phyloP scores from a whole-genome alignment of 495 filamentous ascomycete species.

The Ramalina intermedia region DNA sequence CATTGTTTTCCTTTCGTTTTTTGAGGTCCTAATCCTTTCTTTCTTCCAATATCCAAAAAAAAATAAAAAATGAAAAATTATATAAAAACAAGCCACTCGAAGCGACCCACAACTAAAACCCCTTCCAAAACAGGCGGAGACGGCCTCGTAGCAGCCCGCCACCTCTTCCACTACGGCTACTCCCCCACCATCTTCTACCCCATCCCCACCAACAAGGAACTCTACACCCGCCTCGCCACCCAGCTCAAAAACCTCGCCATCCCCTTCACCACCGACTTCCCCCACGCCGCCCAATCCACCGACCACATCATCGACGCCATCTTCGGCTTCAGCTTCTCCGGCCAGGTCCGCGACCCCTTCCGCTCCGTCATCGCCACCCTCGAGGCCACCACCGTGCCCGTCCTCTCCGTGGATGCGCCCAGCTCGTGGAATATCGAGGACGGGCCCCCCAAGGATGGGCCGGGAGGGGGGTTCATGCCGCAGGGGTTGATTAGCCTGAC shows the following conservation, averaged over 20 bases:
- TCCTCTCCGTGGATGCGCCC: constrained; percentile 82
- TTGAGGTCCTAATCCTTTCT: neutral
- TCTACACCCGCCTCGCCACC: constrained; percentile 74
- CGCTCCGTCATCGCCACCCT: constrained; percentile 64
- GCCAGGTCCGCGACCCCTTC: constrained; percentile 82
- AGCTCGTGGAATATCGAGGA: constrained; percentile 85
- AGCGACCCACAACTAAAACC: neutral
- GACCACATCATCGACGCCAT: constrained; percentile 86
- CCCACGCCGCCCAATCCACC: constrained; percentile 36
- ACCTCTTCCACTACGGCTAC: constrained; percentile 91
- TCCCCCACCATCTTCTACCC: constrained; percentile 84
- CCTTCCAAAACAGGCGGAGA: constrained; percentile 52
- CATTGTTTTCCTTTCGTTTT: too few relatives aligned
- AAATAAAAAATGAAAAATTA: neutral
- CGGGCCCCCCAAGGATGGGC: constrained; percentile 65
- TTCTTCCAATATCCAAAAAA: neutral
- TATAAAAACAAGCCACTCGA: neutral
- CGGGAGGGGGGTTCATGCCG: constrained; percentile 69
- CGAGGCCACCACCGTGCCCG: constrained; percentile 52
- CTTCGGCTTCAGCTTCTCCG: constrained; percentile 94
- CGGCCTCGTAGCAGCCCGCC: constrained; percentile 85
- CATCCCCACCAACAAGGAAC: constrained; percentile 74
- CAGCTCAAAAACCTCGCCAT: constrained; percentile 73
- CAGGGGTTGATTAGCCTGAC: constrained; percentile 72
- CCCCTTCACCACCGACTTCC: constrained; percentile 75